Percentiles rank a stretch among this genome's conserved stretches.
Conservation (phyloP, 2,329 filamentous ascomycete species). For the Epichloe uncinata region DNA sequence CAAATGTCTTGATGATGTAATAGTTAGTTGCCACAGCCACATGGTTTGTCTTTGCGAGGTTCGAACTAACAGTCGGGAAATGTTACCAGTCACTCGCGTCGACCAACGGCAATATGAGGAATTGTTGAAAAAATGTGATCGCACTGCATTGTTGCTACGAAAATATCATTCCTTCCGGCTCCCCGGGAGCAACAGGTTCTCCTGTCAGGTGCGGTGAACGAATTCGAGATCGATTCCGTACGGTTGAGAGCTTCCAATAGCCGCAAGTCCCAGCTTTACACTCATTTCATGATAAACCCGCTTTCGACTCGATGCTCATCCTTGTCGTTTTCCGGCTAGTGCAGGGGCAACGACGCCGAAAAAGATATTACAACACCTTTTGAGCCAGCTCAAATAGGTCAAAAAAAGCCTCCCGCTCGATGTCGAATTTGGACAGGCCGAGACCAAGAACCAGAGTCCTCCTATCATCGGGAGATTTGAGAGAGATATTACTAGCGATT, state of each 20-base stretch:
- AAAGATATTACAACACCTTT: conserved; percentile 32
- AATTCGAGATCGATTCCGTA: neutral
- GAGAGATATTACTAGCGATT: conserved; percentile 66
- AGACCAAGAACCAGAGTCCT: conserved; percentile 50
- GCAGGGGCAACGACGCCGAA: neutral
- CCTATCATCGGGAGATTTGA: conserved; percentile 51
- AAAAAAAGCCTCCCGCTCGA: conserved; percentile 47
- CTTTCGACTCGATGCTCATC: neutral
- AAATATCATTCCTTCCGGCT: neutral
- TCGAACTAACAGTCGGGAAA: neutral
- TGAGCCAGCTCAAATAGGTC: conserved; percentile 51
- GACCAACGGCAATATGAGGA: neutral
- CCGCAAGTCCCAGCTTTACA: neutral
- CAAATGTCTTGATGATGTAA: neutral
- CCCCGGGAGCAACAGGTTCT: neutral
- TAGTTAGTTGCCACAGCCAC: neutral
- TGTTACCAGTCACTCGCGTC: neutral
- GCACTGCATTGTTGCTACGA: neutral
- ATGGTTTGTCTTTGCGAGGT: neutral
- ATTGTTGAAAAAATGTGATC: neutral
- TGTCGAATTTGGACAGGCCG: conserved; percentile 38
- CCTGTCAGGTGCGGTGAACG: neutral
- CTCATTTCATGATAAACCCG: neutral
- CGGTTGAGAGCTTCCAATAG: neutral
- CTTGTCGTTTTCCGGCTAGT: neutral